Base-by-base conservation (phyloP, 2,329 filamentous ascomycete genomes). In the Fulvia fulva region DNA sequence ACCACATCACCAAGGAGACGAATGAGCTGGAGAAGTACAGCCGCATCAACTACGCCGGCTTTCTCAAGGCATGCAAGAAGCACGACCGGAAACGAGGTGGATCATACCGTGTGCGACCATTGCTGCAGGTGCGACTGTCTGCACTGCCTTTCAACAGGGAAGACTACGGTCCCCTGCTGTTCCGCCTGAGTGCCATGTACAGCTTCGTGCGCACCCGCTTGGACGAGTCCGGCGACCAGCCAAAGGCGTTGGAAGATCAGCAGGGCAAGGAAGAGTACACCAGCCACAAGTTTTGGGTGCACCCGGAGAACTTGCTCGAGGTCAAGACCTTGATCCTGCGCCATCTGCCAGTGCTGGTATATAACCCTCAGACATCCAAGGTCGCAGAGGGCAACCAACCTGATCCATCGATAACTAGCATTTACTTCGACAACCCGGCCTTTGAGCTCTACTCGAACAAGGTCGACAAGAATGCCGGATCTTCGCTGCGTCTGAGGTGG, bases 11-110 rank as follows among this genome's bases (percentile, higher is more conserved):
- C 32, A 90, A 90, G 72, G 91, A 97, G 75, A 87, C 95, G 70
- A 93, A 88, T 73, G 90, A 96, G 79, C 83, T 99, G 66, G 94
- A 96, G 77, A 94, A 90, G 74, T 99, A 94, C 77, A 94, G 91
- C 75, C 89, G 88, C 64, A 87, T 97, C 78, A 99, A 99, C 78
- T 99, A 97, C 76, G 96, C 94, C 5, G 94, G 91, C 50, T 96
- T 97, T 76, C 83, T 97, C 71, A 99, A 99, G 81, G 96, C 96
- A 50, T 91, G 91, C 57, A 99, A 99, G 85, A 99, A 99, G 78
- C 94, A 99, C 76, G 94, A 99, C 76, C 89, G 94, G 65, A 95
- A 93, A 78, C 84, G 93, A 65, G 92, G 92, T 56, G 83, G 86
- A 65, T 83, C 86, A 54, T 97, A 97, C 79, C 90, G 88, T 73